Base-by-base conservation (phyloP, 768 basidiomycete genomes). In the Pleurotus pulmonarius region DNA sequence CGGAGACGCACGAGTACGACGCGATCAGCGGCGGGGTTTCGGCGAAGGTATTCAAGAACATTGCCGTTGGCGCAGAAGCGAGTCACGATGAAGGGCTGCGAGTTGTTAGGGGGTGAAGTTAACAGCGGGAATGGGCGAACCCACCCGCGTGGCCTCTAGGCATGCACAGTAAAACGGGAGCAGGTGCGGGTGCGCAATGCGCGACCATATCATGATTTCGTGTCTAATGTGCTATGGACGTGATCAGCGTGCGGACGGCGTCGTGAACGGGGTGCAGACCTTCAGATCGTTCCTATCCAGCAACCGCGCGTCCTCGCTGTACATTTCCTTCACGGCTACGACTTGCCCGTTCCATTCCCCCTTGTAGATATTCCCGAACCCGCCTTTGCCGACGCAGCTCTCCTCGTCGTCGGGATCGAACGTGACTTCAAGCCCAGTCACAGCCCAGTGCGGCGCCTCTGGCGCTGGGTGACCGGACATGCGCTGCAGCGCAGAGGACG, bases 161-260 rank as follows among this genome's bases (percentile, higher is more conserved):
- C 75, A 77, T 39, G 74, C 76, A 3, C 77, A 79, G 56, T 77
- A 79, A 45, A 79, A 76, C 4, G 78, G 78, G n/a, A 80, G 66
- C 49, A 78, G 75, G 38, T 75, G 67, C 12, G 65, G 68, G 22
- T 78, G 79, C 45, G 65, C 70, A 45, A 78, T 70, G n/a, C 60
- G 59, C 26, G 64, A 70, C 77, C 77, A 79, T 53, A 79, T 74
- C 11, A 68, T 64, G 15, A 76, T 75, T 58, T 80, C 76, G 15
- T 70, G 64, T 49, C 64, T 64, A 53, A 80, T 75, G 39, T 73
- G 63, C 78, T 80, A 59, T 16, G 26, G 26, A 29, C 8, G 6
- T 29, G 26, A 29, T 29, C 8, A 29, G 26, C 26, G 26, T 7
- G 26, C 8, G 26, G 6, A 29, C 5, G 26, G 26, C 6, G 26